phyloP scores from a whole-genome alignment of 2,329 filamentous ascomycete genomes.

The Phoma sp. region DNA sequence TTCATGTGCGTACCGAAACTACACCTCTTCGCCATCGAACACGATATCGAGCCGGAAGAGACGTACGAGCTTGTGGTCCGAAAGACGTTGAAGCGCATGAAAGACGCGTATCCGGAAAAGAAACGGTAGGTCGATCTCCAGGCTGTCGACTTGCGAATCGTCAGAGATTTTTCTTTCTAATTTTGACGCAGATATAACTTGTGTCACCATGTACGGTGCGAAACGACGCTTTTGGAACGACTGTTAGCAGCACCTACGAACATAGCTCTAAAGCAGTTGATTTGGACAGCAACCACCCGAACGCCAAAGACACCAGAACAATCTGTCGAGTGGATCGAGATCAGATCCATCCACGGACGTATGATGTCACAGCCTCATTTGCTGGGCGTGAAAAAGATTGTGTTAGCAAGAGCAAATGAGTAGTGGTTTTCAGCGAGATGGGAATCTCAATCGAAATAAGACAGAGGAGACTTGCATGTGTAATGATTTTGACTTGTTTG shows the following conservation, averaged over 20 bases:
- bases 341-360: background rate
- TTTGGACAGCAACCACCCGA: constrained; percentile 4
- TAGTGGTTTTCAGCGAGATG: too few relatives aligned
- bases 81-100: background rate
- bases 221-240: background rate
- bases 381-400: background rate
- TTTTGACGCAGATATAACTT: background rate
- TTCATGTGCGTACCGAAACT: constrained; percentile 3
- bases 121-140: background rate
- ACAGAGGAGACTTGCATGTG: background rate
- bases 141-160: background rate
- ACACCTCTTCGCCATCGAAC: background rate
- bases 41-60: background rate
- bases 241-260: background rate
- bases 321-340: constrained; percentile 2
- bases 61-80: background rate
- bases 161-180: background rate
- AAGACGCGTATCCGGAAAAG: background rate
- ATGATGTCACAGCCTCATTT: background rate
- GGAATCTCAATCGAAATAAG: background rate
- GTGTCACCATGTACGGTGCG: background rate
- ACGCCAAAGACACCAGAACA: background rate
- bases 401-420: background rate
- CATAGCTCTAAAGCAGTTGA: background rate
- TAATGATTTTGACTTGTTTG: too few relatives aligned